Conservation (phyloP, 2,329 filamentous ascomycete species). For the Talaromyces funiculosus region DNA sequence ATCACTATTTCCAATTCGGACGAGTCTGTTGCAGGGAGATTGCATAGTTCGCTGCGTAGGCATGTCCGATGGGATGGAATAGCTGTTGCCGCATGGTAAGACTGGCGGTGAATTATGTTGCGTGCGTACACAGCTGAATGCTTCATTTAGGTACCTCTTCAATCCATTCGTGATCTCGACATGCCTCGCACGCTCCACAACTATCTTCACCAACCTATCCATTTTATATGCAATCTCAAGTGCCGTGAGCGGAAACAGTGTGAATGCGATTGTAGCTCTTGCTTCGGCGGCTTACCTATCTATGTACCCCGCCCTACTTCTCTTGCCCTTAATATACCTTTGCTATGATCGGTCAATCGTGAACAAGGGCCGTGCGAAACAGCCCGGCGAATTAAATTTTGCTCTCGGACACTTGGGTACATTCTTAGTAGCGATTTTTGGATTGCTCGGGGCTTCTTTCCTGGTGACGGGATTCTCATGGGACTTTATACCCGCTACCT, state of each 20-base stretch:
- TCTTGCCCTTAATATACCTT: constrained; percentile 74
- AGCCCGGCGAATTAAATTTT: constrained; percentile 43
- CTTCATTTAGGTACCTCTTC: constrained; percentile 68
- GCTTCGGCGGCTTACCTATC: constrained; percentile 86
- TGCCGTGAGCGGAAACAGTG: constrained; percentile 65
- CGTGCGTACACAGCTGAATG: background rate
- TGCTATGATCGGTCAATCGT: constrained; percentile 59
- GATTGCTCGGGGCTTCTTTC: constrained; percentile 66
- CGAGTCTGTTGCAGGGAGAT: constrained; percentile 65
- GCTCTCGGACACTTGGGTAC: constrained; percentile 49
- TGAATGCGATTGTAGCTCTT: constrained; percentile 76
- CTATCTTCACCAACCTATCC: constrained; percentile 80
- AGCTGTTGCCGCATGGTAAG: constrained; percentile 71
- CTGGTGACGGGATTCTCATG: constrained; percentile 70
- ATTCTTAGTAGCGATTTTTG: constrained; percentile 51
- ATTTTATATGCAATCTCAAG: constrained; percentile 78
- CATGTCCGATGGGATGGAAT: constrained; percentile 68
- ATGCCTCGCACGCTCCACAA: constrained; percentile 83
- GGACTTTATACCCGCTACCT: constrained; percentile 83
- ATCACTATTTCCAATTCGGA: constrained; percentile 74
- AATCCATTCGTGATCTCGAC: constrained; percentile 91
- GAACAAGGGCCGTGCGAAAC: constrained; percentile 14
- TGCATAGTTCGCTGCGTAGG: constrained; percentile 73
- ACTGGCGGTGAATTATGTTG: background rate
- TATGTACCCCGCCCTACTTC: constrained; percentile 81